A percentile compares a stretch with the other conserved stretches of the same genome.
Conservation (phyloP, 2,329 filamentous ascomycete species). For the Teratosphaeria epicoccoides region DNA sequence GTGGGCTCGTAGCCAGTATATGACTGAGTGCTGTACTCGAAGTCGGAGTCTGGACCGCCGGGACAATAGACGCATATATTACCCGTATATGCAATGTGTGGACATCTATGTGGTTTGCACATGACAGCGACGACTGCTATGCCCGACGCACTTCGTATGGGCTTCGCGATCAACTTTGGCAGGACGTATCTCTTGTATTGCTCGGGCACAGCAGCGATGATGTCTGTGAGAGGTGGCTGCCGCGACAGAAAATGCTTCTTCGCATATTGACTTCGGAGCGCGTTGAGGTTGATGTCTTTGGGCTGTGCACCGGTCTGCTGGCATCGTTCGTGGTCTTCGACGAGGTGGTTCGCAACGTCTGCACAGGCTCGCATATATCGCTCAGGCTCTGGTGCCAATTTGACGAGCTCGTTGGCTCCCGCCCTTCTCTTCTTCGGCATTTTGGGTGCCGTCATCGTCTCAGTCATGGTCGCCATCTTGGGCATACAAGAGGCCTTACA, state of each 20-base stretch:
- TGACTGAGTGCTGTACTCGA: slow-evolving; percentile 97
- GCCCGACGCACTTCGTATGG: slow-evolving; percentile 87
- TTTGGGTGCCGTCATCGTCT: slow-evolving; percentile 42
- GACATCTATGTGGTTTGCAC: slow-evolving; percentile 97
- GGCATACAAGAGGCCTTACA: neutral
- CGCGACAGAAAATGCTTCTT: slow-evolving; percentile 86
- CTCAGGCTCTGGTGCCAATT: slow-evolving; percentile 85
- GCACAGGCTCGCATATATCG: slow-evolving; percentile 88
- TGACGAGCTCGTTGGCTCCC: slow-evolving; percentile 33
- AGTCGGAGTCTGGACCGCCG: slow-evolving; percentile 93
- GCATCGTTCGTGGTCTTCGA: slow-evolving; percentile 82
- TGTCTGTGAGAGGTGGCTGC: slow-evolving; percentile 86
- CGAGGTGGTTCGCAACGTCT: slow-evolving; percentile 85
- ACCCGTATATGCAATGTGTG: slow-evolving; percentile 94
- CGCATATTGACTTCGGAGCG: slow-evolving; percentile 71
- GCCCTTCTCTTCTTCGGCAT: slow-evolving; percentile 51
- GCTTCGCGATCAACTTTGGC: slow-evolving; percentile 92
- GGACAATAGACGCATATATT: slow-evolving; percentile 99
- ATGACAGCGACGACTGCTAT: slow-evolving; percentile 98
- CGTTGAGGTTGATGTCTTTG: slow-evolving; percentile 88
- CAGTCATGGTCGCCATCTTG: slow-evolving; percentile 52
- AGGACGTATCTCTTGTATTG: slow-evolving; percentile 99
- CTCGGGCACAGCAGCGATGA: slow-evolving; percentile 96
- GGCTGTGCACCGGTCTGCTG: slow-evolving; percentile 61
- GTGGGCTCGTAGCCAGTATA: slow-evolving; percentile 98